Percentiles rank a stretch among this genome's conserved stretches.
phyloP scores from a whole-genome alignment of 768 basidiomycete species.

The Tulasnella sp. region DNA sequence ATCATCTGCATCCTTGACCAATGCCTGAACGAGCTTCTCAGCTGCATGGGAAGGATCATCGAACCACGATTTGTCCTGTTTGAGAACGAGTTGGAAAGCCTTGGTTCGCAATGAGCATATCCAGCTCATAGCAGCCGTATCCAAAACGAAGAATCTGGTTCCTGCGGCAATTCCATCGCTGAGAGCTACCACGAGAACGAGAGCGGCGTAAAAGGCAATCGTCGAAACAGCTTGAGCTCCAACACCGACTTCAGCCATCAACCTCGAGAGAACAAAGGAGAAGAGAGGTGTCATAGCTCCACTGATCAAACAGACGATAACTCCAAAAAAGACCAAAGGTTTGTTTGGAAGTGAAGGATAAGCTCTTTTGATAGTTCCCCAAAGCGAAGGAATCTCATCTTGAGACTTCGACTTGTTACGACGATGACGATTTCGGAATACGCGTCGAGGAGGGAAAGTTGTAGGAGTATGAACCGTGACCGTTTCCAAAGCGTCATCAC shows the following conservation, averaged over 20 bases:
- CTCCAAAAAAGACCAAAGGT: slow-evolving; percentile 51
- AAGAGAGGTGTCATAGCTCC: slow-evolving; percentile 87
- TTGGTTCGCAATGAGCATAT: slow-evolving; percentile 45
- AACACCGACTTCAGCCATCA: slow-evolving; percentile 22
- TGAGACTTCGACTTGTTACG: background rate
- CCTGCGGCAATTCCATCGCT: slow-evolving; percentile 64
- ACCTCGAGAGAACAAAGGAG: slow-evolving; percentile 48
- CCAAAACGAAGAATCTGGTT: slow-evolving; percentile 69
- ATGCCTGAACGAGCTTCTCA: slow-evolving; percentile 48
- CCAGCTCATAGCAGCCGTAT: slow-evolving; percentile 63
- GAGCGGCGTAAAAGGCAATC: slow-evolving; percentile 11
- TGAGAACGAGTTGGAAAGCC: slow-evolving; percentile 47
- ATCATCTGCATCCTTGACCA: slow-evolving; percentile 87
- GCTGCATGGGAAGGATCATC: slow-evolving; percentile 52
- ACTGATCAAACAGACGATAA: slow-evolving; percentile 52
- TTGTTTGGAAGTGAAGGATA: slow-evolving; percentile 69
- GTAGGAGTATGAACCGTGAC: background rate
- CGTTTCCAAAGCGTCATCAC: background rate
- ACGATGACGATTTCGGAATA: background rate
- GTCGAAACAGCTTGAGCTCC: slow-evolving; percentile 19
- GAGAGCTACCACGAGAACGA: slow-evolving; percentile 52
- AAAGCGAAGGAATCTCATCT: slow-evolving; percentile 16
- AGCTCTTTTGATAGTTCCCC: slow-evolving; percentile 25
- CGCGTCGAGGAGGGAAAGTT: background rate
- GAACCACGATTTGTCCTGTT: slow-evolving; percentile 81